These are phyloP conservation scores for Tausonia pullulans DNA, from an alignment of 1,284 basidiomycete genomes.

Conservation along the genomic window DNA sequence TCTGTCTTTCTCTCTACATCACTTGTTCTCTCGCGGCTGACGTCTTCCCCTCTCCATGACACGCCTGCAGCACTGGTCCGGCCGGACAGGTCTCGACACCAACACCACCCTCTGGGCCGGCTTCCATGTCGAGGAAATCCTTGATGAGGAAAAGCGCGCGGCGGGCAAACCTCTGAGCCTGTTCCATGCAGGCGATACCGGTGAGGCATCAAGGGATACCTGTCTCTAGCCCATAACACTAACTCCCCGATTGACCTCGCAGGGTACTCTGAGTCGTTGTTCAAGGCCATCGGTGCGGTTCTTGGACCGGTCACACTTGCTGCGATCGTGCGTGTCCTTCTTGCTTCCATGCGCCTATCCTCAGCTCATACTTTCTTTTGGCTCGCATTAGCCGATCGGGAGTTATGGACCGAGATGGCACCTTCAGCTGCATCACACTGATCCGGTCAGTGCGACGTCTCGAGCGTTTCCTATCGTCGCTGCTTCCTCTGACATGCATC, in stretches of 20 bases:
- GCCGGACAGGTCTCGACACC: conserved; percentile 36
- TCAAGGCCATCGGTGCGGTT: conserved; percentile 35
- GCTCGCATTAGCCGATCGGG: conserved; percentile 32
- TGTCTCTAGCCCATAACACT: not conserved
- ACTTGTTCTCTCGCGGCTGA: not conserved
- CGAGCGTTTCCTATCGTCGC: not conserved
- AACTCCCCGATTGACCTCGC: not conserved
- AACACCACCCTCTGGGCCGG: conserved; percentile 39
- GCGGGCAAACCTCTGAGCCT: conserved; percentile 20
- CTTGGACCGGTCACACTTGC: conserved; percentile 37
- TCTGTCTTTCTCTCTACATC: not conserved
- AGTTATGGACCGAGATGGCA: conserved; percentile 37
- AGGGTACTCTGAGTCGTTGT: conserved; percentile 37
- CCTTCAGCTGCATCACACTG: conserved; percentile 32
- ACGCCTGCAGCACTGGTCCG: conserved; percentile 36
- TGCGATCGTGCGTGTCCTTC: conserved; percentile 23
- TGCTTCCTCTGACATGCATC: not conserved
- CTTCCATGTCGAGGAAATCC: conserved; percentile 32
- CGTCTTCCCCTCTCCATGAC: not conserved
- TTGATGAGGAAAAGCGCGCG: not conserved
- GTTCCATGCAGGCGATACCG: conserved; percentile 38
- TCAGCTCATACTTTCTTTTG: not conserved
- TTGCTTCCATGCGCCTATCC: not conserved
- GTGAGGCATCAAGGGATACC: conserved; percentile 18
- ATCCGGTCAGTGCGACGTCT: conserved; percentile 25